Conservation (phyloP, 192 early-diverging fungal species). For the Rhizophagus prolifer region DNA sequence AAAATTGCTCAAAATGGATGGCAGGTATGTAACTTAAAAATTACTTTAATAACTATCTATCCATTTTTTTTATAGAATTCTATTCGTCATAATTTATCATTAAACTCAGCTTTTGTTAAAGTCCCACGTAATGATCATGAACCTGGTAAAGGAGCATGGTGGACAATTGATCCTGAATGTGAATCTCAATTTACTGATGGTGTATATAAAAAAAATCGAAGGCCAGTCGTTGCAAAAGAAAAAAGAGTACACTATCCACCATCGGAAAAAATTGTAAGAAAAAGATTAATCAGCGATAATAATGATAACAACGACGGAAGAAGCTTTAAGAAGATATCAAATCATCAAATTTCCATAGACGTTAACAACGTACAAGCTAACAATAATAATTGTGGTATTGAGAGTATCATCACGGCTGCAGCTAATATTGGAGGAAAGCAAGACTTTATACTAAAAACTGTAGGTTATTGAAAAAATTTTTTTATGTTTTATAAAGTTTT, state of each 20-base stretch:
- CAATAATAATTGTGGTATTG: background rate
- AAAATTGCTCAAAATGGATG: conserved; percentile 83
- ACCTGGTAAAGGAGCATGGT: conserved; percentile 92
- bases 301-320: background rate
- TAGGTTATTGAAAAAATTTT: background rate
- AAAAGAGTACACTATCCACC: background rate
- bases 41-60: background rate
- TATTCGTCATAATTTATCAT: conserved; percentile 93
- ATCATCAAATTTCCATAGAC: background rate
- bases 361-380: background rate
- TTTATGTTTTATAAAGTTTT: background rate
- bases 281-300: background rate
- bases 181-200: conserved; percentile 71
- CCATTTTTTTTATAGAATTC: conserved; percentile 69
- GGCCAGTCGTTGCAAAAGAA: conserved; percentile 29
- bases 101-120: conserved; percentile 92
- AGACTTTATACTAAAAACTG: background rate
- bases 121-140: conserved; percentile 81
- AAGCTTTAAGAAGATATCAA: background rate
- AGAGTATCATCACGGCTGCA: background rate
- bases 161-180: conserved; percentile 80
- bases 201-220: conserved; percentile 65
- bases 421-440: background rate
- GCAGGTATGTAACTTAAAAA: conserved; percentile 65
- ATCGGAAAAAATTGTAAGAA: background rate